Evolutionary conservation across 202 grass and related monocot species (phyloP).

Genomic region (Zizania palustris): DNA sequence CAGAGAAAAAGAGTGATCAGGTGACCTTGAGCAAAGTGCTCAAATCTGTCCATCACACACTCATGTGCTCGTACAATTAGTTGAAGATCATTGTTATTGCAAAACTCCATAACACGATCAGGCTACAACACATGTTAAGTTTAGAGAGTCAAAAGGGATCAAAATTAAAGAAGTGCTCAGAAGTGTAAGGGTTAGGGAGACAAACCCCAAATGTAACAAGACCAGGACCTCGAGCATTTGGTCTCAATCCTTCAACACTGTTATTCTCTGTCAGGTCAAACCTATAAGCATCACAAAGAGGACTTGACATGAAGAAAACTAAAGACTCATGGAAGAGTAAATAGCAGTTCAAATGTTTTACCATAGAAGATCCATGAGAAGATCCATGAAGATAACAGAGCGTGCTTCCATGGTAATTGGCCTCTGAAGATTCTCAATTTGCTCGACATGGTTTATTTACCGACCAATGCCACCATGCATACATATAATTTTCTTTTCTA

Average conservation of each 20-base stretch:
- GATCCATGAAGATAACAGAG: slow-evolving; percentile 95
- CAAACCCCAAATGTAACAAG: slow-evolving; percentile 99
- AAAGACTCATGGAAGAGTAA: slow-evolving; percentile 9
- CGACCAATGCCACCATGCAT: slow-evolving; percentile 99
- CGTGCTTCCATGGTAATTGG: slow-evolving; percentile 98
- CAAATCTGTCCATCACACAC: too few relatives aligned
- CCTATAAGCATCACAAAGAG: too few relatives aligned
- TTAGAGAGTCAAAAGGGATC: slow-evolving; percentile 27
- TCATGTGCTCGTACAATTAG: slow-evolving; percentile 92
- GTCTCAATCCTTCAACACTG: slow-evolving; percentile 93
- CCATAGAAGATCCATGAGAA: too few relatives aligned
- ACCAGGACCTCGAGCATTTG: slow-evolving; percentile 93
- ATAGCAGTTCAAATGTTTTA: slow-evolving; percentile 22
- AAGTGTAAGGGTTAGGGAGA: slow-evolving; percentile 24
- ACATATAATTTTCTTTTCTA: slow-evolving; percentile 99
- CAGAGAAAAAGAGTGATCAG: too few relatives aligned
- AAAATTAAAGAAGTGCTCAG: background rate
- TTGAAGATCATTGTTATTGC: slow-evolving; percentile 95
- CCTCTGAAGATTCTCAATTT: slow-evolving; percentile 93
- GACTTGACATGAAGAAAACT: slow-evolving; percentile 25
- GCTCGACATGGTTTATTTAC: slow-evolving; percentile 97
- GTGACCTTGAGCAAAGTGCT: too few relatives aligned
- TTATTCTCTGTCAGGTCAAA: slow-evolving; percentile 98
- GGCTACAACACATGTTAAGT: slow-evolving; percentile 58
- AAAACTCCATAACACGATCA: slow-evolving; percentile 98